Evolutionary conservation across 129 eudicot species (phyloP).

Genomic region (Chrysanthemum lavandulifolium): DNA sequence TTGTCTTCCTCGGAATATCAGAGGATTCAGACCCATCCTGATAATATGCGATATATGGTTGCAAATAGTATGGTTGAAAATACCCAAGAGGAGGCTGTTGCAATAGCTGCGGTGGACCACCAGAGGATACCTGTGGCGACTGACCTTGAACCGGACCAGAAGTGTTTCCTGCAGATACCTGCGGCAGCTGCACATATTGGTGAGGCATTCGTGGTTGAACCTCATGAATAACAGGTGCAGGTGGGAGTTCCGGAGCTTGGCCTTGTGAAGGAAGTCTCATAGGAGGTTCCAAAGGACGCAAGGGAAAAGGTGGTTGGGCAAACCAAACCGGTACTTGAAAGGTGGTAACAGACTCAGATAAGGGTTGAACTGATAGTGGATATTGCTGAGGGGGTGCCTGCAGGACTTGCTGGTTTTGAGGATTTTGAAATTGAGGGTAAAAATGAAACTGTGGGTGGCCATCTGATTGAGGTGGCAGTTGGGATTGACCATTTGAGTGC

Average conservation of each 20-base stretch:
- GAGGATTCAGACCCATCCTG: no score
- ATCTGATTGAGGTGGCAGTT: constrained; percentile 33
- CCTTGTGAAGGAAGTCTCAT: constrained; percentile 25
- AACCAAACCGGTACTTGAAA: constrained; percentile 49
- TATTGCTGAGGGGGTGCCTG: constrained; percentile 51
- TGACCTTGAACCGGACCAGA: constrained; percentile 46
- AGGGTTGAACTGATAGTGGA: constrained; percentile 38
- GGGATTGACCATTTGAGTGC: constrained; percentile 37
- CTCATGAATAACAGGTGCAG: constrained; percentile 46
- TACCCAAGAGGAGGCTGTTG: constrained; percentile 42
- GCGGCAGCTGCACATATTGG: constrained; percentile 63
- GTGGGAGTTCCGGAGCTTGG: no score
- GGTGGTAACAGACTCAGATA: constrained; percentile 39
- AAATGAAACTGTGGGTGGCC: constrained; percentile 57
- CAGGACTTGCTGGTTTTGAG: constrained; percentile 45
- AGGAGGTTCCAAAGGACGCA: constrained; percentile 58
- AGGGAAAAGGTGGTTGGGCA: constrained; percentile 51
- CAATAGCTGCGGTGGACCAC: constrained; percentile 53
- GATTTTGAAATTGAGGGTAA: constrained; percentile 32
- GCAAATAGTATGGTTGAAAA: constrained; percentile 21
- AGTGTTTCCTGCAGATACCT: constrained; percentile 42
- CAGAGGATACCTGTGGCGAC: constrained; percentile 55
- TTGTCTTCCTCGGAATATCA: no score
- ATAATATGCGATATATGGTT: no score
- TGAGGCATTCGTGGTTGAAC: constrained; percentile 56